phyloP scores from a whole-genome alignment of 441 rosid species.

The Erysimum cheiri region DNA sequence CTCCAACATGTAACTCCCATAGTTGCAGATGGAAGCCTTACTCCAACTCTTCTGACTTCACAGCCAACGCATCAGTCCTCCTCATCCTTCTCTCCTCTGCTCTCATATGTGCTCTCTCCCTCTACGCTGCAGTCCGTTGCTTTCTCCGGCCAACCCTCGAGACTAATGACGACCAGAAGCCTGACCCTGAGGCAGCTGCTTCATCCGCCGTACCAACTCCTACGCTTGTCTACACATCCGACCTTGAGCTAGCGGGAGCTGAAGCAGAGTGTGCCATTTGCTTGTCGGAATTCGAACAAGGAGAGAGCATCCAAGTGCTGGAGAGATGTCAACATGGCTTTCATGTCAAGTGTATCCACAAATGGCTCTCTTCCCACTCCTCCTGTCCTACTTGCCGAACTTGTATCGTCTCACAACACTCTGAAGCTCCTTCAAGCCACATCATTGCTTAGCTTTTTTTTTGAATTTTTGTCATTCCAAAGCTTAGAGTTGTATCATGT shows the following conservation, averaged over 20 bases:
- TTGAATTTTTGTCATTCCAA: constrained; percentile 1
- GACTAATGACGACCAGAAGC: constrained; percentile 46
- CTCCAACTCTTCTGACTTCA: constrained; percentile 53
- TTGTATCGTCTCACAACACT: constrained; percentile 48
- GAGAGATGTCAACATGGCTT: constrained; percentile 77
- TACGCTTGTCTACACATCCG: constrained; percentile 49
- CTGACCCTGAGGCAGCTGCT: constrained; percentile 39
- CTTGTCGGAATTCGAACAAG: constrained; percentile 76
- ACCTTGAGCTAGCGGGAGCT: constrained; percentile 57
- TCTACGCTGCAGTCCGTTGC: constrained; percentile 71
- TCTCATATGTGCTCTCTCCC: constrained; percentile 65
- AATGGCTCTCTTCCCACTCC: constrained; percentile 60
- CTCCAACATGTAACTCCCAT: constrained; percentile 54
- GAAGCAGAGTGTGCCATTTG: constrained; percentile 79
- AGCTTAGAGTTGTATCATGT: constrained; percentile 30
- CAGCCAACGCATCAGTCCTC: constrained; percentile 57
- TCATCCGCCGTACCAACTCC: constrained; percentile 39
- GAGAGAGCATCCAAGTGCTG: constrained; percentile 69
- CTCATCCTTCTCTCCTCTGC: constrained; percentile 66
- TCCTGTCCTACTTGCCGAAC: constrained; percentile 87
- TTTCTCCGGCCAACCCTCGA: constrained; percentile 45
- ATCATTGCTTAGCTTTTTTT: constrained; percentile 27
- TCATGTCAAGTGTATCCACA: constrained; percentile 69
- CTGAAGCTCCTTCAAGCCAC: constrained; percentile 27
- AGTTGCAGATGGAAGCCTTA: constrained; percentile 54